Evolutionary conservation across 148 eudicot species (phyloP), one percentile per base, ranked within the genome.

Genomic region (Amaranthus palmeri): DNA sequence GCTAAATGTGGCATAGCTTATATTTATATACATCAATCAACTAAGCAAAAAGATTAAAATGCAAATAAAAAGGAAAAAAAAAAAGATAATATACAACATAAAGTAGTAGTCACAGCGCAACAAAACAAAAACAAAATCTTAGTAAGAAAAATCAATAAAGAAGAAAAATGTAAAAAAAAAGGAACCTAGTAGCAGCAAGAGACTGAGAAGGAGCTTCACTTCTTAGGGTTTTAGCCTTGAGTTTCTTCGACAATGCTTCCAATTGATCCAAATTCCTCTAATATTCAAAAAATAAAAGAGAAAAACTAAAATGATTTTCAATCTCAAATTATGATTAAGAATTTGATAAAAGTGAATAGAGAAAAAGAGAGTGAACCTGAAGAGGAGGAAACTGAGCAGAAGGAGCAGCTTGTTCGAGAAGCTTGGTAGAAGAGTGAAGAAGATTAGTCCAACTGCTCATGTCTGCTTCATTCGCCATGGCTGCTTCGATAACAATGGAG

Each of bases 341-440:
- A 44, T 2, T 17, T 10, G 9, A 67, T 3, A 7, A 6, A 15
- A 61, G 25, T 4, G 14, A 9, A 57, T 8, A 68, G 45, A 45
- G 60, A 70, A 62, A 62, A 44, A 43, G 48, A 17, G 48, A 18
- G 57, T 25, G 45, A 6, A 91, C 98, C 92, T 93, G 98, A 25
- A 93, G 95, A 81, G 98, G 96, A 61, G 98, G 98, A 62, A 93
- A 93, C 79, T 93, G 98, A 50, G 98, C 89, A 4, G 98, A 93
- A 75, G 96, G 95, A 36, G 96, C 87, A 11, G 98, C 96, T 84
- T 93, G 97, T 77, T 93, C 97, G 67, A 88, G 85, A 74, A 91
- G 98, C 86, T 93, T 91, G 8, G 98, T 82, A 14, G 98, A 93
- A 4, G 97, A 87, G 67, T 91, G 92, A 8, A 93, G 91, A 67